A percentile compares a stretch with the other conserved stretches of the same genome.
Conservation (phyloP, 345 rosid species). For the Eucalyptus regnans region DNA sequence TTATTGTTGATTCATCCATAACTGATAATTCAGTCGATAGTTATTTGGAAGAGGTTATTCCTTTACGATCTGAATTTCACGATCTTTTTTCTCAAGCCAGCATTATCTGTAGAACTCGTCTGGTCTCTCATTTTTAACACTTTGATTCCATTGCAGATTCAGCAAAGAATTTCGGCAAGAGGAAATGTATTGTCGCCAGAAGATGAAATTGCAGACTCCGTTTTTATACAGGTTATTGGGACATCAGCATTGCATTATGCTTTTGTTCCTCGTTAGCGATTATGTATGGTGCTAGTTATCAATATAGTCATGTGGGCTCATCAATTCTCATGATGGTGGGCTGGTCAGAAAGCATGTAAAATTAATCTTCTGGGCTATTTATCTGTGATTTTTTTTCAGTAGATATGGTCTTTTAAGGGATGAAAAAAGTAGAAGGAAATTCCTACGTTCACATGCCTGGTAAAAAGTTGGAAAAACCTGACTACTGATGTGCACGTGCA, state of each 20-base stretch:
- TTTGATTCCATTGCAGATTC: constrained; percentile 35
- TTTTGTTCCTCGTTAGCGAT: background rate
- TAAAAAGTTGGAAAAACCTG: background rate
- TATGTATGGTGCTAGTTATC: background rate
- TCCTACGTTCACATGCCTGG: background rate
- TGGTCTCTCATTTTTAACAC: background rate
- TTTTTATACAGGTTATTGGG: constrained; percentile 72
- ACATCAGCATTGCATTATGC: background rate
- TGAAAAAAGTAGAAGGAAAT: background rate
- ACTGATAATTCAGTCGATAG: constrained; percentile 63
- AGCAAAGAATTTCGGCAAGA: constrained; percentile 53
- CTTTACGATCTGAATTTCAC: background rate
- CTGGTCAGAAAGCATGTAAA: background rate
- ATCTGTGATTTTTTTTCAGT: background rate
- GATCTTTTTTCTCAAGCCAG: background rate
- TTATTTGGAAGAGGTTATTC: constrained; percentile 76
- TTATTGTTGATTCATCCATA: constrained; percentile 86
- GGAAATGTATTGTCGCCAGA: constrained; percentile 58
- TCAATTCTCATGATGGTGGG: background rate
- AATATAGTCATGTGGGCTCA: background rate
- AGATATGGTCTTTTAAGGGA: background rate
- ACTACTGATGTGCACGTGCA: background rate
- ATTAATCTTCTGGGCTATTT: background rate
- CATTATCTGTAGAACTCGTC: background rate
- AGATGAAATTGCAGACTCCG: constrained; percentile 91